Evolutionary conservation across 345 rosid genomes (phyloP).

Genomic region (Moricandia arvensis): DNA sequence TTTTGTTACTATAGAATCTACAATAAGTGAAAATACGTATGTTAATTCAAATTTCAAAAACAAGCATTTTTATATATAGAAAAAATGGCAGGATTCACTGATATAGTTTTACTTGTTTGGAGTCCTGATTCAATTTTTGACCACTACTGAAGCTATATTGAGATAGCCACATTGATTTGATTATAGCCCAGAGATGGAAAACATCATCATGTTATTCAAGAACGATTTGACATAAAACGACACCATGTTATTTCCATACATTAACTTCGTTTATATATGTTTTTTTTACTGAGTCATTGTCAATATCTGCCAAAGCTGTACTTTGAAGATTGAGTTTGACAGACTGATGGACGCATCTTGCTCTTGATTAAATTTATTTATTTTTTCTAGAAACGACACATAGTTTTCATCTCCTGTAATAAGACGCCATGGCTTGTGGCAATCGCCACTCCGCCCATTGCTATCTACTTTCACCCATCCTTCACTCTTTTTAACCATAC

Average conservation of each 20-base stretch:
- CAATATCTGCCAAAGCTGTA: conserved; percentile 29
- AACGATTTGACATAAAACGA: conserved; percentile 32
- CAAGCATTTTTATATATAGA: neutral
- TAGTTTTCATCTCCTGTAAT: conserved; percentile 12
- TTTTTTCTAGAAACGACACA: neutral
- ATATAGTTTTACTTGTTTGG: neutral
- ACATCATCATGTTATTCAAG: conserved; percentile 23
- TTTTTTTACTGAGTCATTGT: neutral
- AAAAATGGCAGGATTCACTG: neutral
- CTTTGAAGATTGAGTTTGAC: conserved; percentile 37
- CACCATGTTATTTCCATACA: conserved; percentile 15
- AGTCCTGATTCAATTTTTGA: conserved; percentile 25
- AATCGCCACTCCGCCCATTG: conserved; percentile 1
- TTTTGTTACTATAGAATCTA: neutral
- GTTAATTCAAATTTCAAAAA: neutral
- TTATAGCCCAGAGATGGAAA: conserved; percentile 3
- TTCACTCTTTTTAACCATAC: neutral
- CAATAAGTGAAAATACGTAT: neutral
- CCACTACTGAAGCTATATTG: conserved; percentile 1
- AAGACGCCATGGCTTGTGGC: neutral
- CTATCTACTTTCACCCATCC: conserved; percentile 1
- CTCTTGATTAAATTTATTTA: neutral
- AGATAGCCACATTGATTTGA: conserved; percentile 9
- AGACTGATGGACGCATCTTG: conserved; percentile 35
- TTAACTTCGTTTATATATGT: neutral